phyloP scores from a whole-genome alignment of 306 rosid genomes.

The Cajanus cajan region DNA sequence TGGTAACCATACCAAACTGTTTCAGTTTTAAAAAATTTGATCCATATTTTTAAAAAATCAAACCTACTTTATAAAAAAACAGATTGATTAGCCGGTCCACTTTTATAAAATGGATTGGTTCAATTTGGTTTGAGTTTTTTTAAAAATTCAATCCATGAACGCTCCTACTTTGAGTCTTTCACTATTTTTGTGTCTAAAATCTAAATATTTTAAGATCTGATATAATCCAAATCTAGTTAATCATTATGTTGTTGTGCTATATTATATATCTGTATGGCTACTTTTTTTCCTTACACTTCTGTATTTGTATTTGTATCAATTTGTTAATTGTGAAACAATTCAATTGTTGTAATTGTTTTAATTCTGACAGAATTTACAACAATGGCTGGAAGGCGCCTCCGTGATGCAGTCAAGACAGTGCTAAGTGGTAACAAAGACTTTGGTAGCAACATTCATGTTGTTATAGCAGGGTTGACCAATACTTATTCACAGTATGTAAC shows the following conservation, averaged over 20 bases:
- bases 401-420: conserved; percentile 85
- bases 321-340: neutral
- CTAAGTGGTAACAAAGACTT: conserved; percentile 47
- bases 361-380: conserved; percentile 77
- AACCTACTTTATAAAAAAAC: no score
- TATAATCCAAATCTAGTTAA: neutral
- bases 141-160: no score
- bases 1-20: no score
- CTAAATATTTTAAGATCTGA: neutral
- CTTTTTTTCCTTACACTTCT: neutral
- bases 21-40: no score
- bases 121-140: no score
- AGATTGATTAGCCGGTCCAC: no score
- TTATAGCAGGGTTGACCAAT: conserved; percentile 92
- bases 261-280: neutral
- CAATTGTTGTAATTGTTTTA: conserved; percentile 1
- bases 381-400: conserved; percentile 98
- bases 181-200: neutral
- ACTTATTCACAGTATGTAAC: conserved; percentile 91
- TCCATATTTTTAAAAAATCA: no score
- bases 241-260: neutral
- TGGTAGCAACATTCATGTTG: conserved; percentile 56
- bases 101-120: no score
- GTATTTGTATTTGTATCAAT: neutral
- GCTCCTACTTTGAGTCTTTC: neutral